Evolutionary conservation across 2,329 filamentous ascomycete genomes (phyloP).

Genomic region (Ophiocordyceps australis): DNA sequence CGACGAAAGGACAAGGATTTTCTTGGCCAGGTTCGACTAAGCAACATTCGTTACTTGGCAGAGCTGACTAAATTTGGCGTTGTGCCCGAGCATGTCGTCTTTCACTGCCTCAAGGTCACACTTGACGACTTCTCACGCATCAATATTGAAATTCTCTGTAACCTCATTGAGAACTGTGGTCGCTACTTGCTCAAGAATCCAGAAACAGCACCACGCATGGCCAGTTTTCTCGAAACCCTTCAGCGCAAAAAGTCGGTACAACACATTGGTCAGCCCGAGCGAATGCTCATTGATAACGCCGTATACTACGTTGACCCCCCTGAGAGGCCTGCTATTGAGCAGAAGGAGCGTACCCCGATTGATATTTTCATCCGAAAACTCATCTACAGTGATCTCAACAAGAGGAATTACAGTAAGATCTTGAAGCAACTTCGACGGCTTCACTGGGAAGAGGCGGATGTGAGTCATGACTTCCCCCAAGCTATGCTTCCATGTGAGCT

Average conservation of each 20-base stretch:
- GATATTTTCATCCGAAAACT: constrained; percentile 88
- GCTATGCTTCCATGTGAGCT: too few species aligned
- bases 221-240: constrained; percentile 81
- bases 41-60: constrained; percentile 93
- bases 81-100: constrained; percentile 95
- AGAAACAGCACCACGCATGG: constrained; percentile 85
- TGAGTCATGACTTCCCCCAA: too few species aligned
- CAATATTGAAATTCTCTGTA: constrained; percentile 98
- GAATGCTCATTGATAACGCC: constrained; percentile 96
- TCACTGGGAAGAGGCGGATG: constrained; percentile 90
- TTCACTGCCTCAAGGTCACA: constrained; percentile 95
- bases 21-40: constrained; percentile 76
- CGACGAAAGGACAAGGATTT: constrained; percentile 97
- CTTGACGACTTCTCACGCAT: constrained; percentile 95
- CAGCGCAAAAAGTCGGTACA: constrained; percentile 93
- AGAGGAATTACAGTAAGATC: constrained; percentile 83
- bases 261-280: constrained; percentile 86
- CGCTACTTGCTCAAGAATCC: constrained; percentile 84
- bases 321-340: constrained; percentile 79
- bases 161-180: constrained; percentile 88
- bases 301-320: constrained; percentile 97
- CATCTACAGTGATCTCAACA: constrained; percentile 84
- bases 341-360: constrained; percentile 87
- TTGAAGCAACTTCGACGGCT: constrained; percentile 87
- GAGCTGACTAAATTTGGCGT: constrained; percentile 97